Evolutionary conservation across 371 early-diverging fungal genomes (phyloP).

Genomic region (Entomophthora muscae): DNA sequence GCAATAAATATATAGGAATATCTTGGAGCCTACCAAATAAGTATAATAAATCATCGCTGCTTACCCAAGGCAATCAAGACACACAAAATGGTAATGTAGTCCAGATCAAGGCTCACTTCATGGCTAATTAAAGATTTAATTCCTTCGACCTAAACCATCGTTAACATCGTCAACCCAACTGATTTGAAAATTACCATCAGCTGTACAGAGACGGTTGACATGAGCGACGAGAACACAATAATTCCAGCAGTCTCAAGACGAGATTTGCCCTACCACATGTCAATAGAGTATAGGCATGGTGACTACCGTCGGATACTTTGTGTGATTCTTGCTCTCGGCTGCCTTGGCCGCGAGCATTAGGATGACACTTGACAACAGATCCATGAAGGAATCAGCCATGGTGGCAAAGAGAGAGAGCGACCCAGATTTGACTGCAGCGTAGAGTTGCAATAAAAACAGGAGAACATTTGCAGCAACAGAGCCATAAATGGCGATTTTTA

Average conservation of each 20-base stretch:
- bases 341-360: conserved; percentile 43
- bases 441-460: conserved; percentile 59
- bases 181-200: conserved; percentile 37
- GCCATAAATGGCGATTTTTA: conserved; percentile 72
- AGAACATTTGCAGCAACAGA: conserved; percentile 63
- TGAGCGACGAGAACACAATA: conserved; percentile 80
- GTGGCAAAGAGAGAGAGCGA: conserved; percentile 81
- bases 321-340: conserved; percentile 35
- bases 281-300: neutral
- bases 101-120: conserved; percentile 28
- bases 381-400: conserved; percentile 88
- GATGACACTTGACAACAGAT: conserved; percentile 51
- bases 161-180: no score
- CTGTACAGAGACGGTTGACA: conserved; percentile 77
- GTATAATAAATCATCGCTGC: conserved; percentile 1
- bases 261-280: conserved; percentile 51
- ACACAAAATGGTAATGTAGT: conserved; percentile 30
- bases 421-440: conserved; percentile 64
- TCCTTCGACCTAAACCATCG: conserved; percentile 17
- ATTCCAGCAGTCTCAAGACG: conserved; percentile 84
- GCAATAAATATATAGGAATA: conserved; percentile 61
- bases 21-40: conserved; percentile 32
- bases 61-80: conserved; percentile 52
- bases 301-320: conserved; percentile 57
- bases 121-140: conserved; percentile 14